Evolutionary conservation across 2,329 filamentous ascomycete species (phyloP).

Genomic region (Neurospora sp.): DNA sequence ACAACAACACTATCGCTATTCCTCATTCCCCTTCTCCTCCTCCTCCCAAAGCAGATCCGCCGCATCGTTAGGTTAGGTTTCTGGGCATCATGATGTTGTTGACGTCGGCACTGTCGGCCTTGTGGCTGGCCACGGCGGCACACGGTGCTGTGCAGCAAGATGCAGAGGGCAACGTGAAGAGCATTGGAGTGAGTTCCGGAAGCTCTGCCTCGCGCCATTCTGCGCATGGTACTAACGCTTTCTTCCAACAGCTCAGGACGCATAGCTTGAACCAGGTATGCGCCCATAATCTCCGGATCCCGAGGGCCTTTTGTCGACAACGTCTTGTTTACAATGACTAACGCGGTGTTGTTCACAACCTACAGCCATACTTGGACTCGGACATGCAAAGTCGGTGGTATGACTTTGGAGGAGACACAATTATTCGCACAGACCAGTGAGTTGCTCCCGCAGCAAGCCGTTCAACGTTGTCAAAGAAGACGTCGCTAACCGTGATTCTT

Average conservation of each 20-base stretch:
- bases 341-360: background rate
- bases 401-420: slow-evolving; percentile 93
- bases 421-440: slow-evolving; percentile 64
- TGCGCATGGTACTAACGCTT: slow-evolving; percentile 7
- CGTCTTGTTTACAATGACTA: slow-evolving; percentile 8
- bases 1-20: background rate
- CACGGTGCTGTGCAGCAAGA: slow-evolving; percentile 39
- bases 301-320: slow-evolving; percentile 5
- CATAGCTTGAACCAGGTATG: slow-evolving; percentile 73
- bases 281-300: slow-evolving; percentile 1
- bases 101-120: slow-evolving; percentile 33
- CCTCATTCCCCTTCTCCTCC: background rate
- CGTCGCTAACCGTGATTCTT: background rate
- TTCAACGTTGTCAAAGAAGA: background rate
- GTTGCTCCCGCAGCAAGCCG: slow-evolving; percentile 18
- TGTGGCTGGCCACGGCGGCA: slow-evolving; percentile 39
- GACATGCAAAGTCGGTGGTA: slow-evolving; percentile 99
- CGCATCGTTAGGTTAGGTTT: background rate
- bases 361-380: slow-evolving; percentile 87
- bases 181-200: slow-evolving; percentile 34
- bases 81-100: slow-evolving; percentile 32
- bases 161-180: slow-evolving; percentile 37
- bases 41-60: background rate
- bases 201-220: background rate
- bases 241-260: slow-evolving; percentile 58